A percentile compares a stretch with the other conserved stretches of the same genome.
phyloP scores from a whole-genome alignment of 2,329 filamentous ascomycete species.

The Bipolaris cookei region DNA sequence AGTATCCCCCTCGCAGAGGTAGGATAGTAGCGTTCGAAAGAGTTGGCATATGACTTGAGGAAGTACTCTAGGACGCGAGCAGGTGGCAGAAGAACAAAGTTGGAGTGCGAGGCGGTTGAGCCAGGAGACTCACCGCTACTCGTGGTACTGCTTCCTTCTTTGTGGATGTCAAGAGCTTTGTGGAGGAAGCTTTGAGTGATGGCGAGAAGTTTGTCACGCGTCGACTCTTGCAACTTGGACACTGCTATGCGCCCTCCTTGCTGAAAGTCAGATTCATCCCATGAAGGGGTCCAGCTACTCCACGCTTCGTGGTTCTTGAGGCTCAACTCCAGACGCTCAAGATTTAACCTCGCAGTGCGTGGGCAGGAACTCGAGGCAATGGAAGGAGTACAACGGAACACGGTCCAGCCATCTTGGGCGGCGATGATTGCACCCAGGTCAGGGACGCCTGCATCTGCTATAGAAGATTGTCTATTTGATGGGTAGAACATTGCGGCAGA shows the following conservation, averaged over 20 bases:
- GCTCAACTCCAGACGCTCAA: slow-evolving; percentile 59
- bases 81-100: slow-evolving; percentile 70
- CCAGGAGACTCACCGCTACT: slow-evolving; percentile 54
- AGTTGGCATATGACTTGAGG: slow-evolving; percentile 69
- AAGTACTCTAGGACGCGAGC: slow-evolving; percentile 71
- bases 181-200: slow-evolving; percentile 74
- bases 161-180: slow-evolving; percentile 73
- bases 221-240: slow-evolving; percentile 59
- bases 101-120: slow-evolving; percentile 58
- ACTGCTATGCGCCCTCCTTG: slow-evolving; percentile 56
- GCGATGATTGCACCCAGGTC: slow-evolving; percentile 58
- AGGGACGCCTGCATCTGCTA: slow-evolving; percentile 44
- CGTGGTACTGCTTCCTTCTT: slow-evolving; percentile 55
- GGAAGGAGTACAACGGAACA: slow-evolving; percentile 59
- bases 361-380: slow-evolving; percentile 58
- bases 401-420: slow-evolving; percentile 60
- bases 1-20: slow-evolving; percentile 65
- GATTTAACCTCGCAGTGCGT: slow-evolving; percentile 58
- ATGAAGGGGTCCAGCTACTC: slow-evolving; percentile 59
- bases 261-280: slow-evolving; percentile 57
- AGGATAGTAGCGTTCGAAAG: slow-evolving; percentile 70
- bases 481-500: slow-evolving; percentile 52
- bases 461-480: slow-evolving; percentile 51
- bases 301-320: slow-evolving; percentile 60
- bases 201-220: slow-evolving; percentile 72